Evolutionary conservation across 495 filamentous ascomycete species (phyloP).

Genomic region (Tuber umbilicatum): DNA sequence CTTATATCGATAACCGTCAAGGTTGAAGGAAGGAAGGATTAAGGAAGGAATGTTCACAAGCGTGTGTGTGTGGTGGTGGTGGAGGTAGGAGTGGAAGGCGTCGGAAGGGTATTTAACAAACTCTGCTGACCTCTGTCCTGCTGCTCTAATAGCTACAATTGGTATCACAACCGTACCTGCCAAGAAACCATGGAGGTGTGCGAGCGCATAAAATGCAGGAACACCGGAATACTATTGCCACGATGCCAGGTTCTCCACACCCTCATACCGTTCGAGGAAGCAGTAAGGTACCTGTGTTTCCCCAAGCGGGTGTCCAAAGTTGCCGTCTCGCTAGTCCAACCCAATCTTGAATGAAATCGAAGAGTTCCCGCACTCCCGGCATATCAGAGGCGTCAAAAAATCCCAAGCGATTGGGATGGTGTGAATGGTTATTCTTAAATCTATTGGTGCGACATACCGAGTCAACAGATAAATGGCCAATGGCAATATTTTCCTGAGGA

Average conservation of each 20-base stretch:
- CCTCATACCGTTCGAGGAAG: neutral
- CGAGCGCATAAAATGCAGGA: neutral
- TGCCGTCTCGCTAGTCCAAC: neutral
- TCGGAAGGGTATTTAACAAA: conserved; percentile 2
- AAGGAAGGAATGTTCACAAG: neutral
- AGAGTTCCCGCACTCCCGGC: neutral
- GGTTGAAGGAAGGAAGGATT: neutral
- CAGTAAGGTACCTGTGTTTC: neutral
- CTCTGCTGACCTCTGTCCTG: neutral
- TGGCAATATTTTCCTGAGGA: neutral
- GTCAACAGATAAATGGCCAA: neutral
- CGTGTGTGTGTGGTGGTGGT: neutral
- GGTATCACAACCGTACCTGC: neutral
- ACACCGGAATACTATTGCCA: neutral
- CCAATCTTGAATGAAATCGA: neutral
- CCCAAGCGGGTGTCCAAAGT: neutral
- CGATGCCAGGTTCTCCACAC: neutral
- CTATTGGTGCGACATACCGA: neutral
- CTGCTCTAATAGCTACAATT: neutral
- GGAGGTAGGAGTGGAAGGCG: neutral
- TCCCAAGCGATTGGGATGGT: neutral
- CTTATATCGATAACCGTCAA: neutral
- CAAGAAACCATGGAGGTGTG: neutral
- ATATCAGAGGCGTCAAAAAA: neutral
- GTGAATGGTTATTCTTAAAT: neutral